Evolutionary conservation across 176 grass and related monocot species (phyloP).

Genomic region (Bothriochloa decipiens): DNA sequence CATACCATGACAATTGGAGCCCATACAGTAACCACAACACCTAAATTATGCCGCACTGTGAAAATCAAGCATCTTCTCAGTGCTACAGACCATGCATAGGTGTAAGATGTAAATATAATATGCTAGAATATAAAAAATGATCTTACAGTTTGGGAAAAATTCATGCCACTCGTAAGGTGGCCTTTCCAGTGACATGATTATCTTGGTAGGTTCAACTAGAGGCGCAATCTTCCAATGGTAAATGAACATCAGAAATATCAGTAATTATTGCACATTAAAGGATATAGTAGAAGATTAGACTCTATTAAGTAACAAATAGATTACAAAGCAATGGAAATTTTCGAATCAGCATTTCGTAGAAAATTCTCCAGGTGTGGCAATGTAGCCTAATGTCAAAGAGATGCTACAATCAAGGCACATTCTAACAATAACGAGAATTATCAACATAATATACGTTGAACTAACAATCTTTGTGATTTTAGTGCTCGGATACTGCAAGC

Average conservation of each 20-base stretch:
- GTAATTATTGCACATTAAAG: slow-evolving; percentile 7
- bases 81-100: slow-evolving; percentile 19
- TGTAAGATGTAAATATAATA: slow-evolving; percentile 2
- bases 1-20: slow-evolving; percentile 94
- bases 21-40: slow-evolving; percentile 87
- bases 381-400: neutral
- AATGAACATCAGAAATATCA: slow-evolving; percentile 18
- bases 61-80: slow-evolving; percentile 44
- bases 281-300: neutral
- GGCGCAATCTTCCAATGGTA: slow-evolving; percentile 72
- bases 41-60: slow-evolving; percentile 90
- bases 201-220: slow-evolving; percentile 80
- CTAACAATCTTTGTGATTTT: neutral
- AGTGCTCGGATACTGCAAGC: neutral
- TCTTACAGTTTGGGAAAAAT: slow-evolving; percentile 92
- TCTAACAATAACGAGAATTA: neutral
- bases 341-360: neutral
- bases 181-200: slow-evolving; percentile 77
- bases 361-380: neutral
- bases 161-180: slow-evolving; percentile 83
- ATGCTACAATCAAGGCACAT: neutral
- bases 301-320: neutral
- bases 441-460: neutral
- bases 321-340: neutral
- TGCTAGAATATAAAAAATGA: slow-evolving; percentile 23